Base-by-base conservation (phyloP, 2,329 filamentous ascomycete species). In the Grosmannia serpens region DNA sequence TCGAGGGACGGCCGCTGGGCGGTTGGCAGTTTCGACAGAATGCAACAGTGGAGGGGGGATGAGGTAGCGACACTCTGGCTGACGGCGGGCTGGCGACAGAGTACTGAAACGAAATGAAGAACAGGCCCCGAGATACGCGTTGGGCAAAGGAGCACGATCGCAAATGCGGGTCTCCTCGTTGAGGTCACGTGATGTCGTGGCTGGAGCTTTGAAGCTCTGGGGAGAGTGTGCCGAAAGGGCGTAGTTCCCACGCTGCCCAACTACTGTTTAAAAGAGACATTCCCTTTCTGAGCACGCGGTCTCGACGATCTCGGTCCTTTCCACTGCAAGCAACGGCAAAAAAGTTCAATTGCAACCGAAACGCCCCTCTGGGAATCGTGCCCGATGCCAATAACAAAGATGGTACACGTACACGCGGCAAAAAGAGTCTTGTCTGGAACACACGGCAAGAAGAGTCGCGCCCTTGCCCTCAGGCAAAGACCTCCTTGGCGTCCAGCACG, bases 401-500 rank as follows among this genome's bases (percentile, higher is more conserved):
- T n/a, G 38, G 29, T 24, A 53, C 51, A 24, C 15, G 17, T 17
- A 52, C n/a, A n/a, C n/a, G n/a, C 20, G 27, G 7, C 26, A 29
- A 51, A 31, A 11, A 52, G 50, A 22, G 17, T 8, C n/a, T n/a
- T n/a, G n/a, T n/a, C n/a, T n/a, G n/a, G n/a, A n/a, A 46, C 2
- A 49, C 27, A 52, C 20, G 27, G 7, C 26, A 29, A 51, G 22
- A 11, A 52, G 50, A 22, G 17, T 8, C n/a, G 9, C 33, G 15
- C 3, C 6, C 41, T 20, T 8, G 2, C 22, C 7, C 38, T 76
- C 79, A 92, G 65, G 85, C 83, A 76, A 95, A 95, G 59, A 95
- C 73, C 65, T 84, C 79, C 69, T 81, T 83, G 63, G 87, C 86
- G 73, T 95, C 91, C 71, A 96, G 75, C 63, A 84, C 84, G 70